These are phyloP conservation scores for Encephalitozoon hellem DNA, from an alignment of 371 early-diverging fungal species.

Conservation along the genomic window DNA sequence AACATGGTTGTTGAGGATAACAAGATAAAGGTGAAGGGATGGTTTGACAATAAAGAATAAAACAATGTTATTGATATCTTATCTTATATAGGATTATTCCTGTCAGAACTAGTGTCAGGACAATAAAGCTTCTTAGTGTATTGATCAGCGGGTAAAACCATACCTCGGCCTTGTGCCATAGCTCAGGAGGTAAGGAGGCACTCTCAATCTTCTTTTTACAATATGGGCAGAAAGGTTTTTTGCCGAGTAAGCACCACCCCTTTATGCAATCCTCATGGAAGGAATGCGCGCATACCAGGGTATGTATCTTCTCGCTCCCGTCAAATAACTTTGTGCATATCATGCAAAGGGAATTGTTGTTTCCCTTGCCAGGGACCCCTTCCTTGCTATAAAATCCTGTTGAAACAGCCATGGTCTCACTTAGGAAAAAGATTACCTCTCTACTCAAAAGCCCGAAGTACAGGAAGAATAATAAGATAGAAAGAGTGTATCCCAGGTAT, in stretches of 20 bases:
- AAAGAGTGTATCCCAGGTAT: background rate
- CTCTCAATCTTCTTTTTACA: conserved; percentile 64
- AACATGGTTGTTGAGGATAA: background rate
- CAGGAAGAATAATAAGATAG: conserved; percentile 39
- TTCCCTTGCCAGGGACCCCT: conserved; percentile 37
- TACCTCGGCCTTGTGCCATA: conserved; percentile 56
- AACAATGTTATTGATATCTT: background rate
- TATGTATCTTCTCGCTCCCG: conserved; percentile 31
- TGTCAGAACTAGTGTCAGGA: conserved; percentile 48
- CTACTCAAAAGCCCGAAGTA: conserved; percentile 59
- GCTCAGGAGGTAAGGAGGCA: conserved; percentile 31
- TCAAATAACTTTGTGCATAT: conserved; percentile 46
- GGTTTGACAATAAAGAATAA: background rate
- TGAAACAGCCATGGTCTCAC: conserved; percentile 45
- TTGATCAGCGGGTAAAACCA: conserved; percentile 56
- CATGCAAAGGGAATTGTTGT: conserved; percentile 43
- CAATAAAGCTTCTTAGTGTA: conserved; percentile 50
- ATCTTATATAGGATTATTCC: conserved; percentile 30
- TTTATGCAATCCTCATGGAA: conserved; percentile 78
- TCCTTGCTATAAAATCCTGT: conserved; percentile 52
- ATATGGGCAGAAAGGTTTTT: conserved; percentile 83
- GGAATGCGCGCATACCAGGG: conserved; percentile 57
- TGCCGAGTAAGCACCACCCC: conserved; percentile 82
- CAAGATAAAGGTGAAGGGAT: background rate
- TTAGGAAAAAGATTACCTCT: conserved; percentile 51